phyloP scores from a whole-genome alignment of 805 yeast genomes.

The Starmerella stigmatis region DNA sequence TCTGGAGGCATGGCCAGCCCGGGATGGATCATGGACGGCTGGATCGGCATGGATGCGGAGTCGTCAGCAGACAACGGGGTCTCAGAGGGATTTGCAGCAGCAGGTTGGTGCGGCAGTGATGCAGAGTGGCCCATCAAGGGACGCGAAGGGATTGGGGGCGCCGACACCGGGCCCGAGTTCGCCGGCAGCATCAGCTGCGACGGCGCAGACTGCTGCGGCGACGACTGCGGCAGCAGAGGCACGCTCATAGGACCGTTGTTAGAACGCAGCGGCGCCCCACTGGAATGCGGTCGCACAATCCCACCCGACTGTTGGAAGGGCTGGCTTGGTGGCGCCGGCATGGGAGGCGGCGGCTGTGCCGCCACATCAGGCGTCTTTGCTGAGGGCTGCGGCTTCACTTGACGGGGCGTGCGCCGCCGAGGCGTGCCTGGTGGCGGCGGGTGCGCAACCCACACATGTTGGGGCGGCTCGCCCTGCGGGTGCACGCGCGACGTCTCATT shows the following conservation, averaged over 20 bases:
- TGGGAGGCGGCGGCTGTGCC: too few relatives aligned
- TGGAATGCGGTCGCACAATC: too few relatives aligned
- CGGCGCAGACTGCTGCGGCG: not conserved
- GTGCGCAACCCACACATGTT: constrained; percentile 18
- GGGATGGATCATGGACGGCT: not conserved
- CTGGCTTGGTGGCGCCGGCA: too few relatives aligned
- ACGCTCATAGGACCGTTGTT: not conserved
- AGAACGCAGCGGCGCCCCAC: not conserved
- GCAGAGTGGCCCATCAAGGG: too few relatives aligned
- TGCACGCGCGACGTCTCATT: constrained; percentile 9
- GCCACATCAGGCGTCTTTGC: not conserved
- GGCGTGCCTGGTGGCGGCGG: constrained; percentile 13
- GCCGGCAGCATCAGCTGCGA: not conserved
- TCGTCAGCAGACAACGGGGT: too few relatives aligned
- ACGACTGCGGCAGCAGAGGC: not conserved
- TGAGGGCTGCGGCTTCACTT: not conserved
- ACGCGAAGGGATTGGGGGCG: too few relatives aligned
- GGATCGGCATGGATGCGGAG: not conserved
- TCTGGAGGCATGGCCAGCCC: not conserved
- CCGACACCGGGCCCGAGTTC: too few relatives aligned
- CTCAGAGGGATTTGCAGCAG: too few relatives aligned
- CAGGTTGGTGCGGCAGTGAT: too few relatives aligned
- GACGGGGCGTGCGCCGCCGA: constrained; percentile 1
- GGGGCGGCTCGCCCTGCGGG: constrained; percentile 20
- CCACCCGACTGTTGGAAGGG: too few relatives aligned